Evolutionary conservation across 2,329 filamentous ascomycete species (phyloP), one percentile per base, ranked within the genome.

Genomic region (Fusarium duplospermum): DNA sequence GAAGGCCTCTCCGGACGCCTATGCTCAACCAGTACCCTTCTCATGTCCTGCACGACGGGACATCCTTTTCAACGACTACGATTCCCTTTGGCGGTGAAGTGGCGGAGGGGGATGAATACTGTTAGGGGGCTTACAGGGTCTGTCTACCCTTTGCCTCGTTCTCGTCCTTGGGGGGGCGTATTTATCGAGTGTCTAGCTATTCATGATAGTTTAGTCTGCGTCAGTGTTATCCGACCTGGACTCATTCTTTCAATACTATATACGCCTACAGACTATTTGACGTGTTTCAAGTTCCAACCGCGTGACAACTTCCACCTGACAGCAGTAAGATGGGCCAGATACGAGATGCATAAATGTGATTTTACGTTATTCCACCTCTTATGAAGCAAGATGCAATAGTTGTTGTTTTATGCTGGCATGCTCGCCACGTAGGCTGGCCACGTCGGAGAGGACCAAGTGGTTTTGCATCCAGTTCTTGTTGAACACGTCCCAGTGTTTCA

Each of bases 401-500:
- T 0, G 58, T 71, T 2, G 50, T 76, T 7, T 73, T 70, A 0
- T 73, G 74, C 10, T 70, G 70, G 8, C 65, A 70, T 1, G 64
- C n/a, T 75, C 2, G 74, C 74, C 10, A 66, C 64, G 7, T 75
- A 76, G 56, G 74, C 62, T 16, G 62, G 72, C 2, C 56, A 69
- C 4, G n/a, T 69, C 20, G 18, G 14, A 3, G 45, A 71, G 1
- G 35, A 76, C 0, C 8, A 57, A 69, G 7, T 24, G 27, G 4
- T 76, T 76, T 20, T 63, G 67, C 2, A 65, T 69, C 1, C 70
- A 67, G 33, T 71, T 73, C 24, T 36, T 76, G 11, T 60, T 47
- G 2, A 72, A 76, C 24, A 76, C 66, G 0, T 76, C 72, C 4
- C 75, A 70, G 74, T 73, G 74, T 2, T 69, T 67, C 45, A 71